phyloP scores from a whole-genome alignment of 176 grass and related monocot genomes.

The Oryza glaberrima region DNA sequence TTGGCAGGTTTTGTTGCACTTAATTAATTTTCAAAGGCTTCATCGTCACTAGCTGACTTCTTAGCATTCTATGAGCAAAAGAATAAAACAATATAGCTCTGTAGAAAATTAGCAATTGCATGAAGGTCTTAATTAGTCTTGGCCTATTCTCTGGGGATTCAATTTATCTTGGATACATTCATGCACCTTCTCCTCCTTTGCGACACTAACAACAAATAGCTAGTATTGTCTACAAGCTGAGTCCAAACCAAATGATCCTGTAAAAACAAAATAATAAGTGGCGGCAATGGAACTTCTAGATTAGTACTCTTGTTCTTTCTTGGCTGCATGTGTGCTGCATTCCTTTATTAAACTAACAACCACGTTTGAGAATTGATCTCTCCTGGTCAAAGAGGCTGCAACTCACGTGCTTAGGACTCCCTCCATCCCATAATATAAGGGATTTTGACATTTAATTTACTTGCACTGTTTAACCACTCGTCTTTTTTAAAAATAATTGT shows the following conservation, averaged over 20 bases:
- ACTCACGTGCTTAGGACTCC: conserved; percentile 31
- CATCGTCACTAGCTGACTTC: neutral
- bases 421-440: too few relatives aligned
- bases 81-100: neutral
- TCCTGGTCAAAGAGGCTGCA: conserved; percentile 41
- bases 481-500: too few relatives aligned
- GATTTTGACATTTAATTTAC: too few relatives aligned
- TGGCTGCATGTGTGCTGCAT: neutral
- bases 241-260: neutral
- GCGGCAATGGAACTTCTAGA: neutral
- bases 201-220: neutral
- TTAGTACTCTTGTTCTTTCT: neutral
- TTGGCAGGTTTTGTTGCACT: neutral
- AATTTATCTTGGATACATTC: neutral
- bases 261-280: conserved; percentile 28
- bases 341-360: conserved; percentile 36
- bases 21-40: neutral
- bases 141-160: neutral
- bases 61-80: neutral
- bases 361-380: conserved; percentile 4
- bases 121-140: neutral
- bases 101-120: too few relatives aligned
- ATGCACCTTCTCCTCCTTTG: conserved; percentile 22
- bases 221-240: conserved; percentile 19
- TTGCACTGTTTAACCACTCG: too few relatives aligned